Base-by-base conservation (phyloP, 805 yeast species). In the Candida pseudofarinosa region DNA sequence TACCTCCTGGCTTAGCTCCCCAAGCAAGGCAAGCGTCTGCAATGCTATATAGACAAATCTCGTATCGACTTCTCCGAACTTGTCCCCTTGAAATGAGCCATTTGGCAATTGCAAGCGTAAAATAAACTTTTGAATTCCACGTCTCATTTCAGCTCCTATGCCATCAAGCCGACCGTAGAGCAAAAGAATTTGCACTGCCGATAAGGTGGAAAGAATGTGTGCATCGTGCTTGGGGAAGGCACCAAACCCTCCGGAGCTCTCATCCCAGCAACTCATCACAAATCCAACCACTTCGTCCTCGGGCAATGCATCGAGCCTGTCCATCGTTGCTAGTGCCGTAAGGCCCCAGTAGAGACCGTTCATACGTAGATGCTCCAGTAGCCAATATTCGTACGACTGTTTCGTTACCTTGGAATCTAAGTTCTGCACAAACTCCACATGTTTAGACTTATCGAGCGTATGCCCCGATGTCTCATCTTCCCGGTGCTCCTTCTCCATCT, bases 271-370 rank as follows among this genome's bases (percentile, higher is more conserved):
- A 12, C 73, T 65, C 52, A 78, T 42, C 3, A 91, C 86, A 59
- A 82, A 93, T n/a, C 69, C 63, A 1, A 86, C 62, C 12, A 91
- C 79, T 4, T 83, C 86, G 1, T 71, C 64, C 41, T 72, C 69
- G n/a, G 81, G 71, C 43, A 91, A 76, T 0, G 80, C 76, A 19
- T 61, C 60, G 28, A 73, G 63, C 2, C 81, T 68, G 20, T 75
- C 71, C 62, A 91, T 58, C 1, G 84, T 62, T 39, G 77, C 76
- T 26, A 90, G 62, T 0, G 97, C 88, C 14, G 85, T 83, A 2
- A 88, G 68, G 0, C 97, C 98, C 99, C 99, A 93, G 60, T 93
- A 93, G 0, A 93, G 73, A 1, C 98, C 99, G 54, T 87, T 88
- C 73, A 93, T 63, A 26, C 97, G 74, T 39, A 93, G 69, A 60